Base-by-base conservation (phyloP, 306 rosid genomes). In the Dicorynia guianensis region DNA sequence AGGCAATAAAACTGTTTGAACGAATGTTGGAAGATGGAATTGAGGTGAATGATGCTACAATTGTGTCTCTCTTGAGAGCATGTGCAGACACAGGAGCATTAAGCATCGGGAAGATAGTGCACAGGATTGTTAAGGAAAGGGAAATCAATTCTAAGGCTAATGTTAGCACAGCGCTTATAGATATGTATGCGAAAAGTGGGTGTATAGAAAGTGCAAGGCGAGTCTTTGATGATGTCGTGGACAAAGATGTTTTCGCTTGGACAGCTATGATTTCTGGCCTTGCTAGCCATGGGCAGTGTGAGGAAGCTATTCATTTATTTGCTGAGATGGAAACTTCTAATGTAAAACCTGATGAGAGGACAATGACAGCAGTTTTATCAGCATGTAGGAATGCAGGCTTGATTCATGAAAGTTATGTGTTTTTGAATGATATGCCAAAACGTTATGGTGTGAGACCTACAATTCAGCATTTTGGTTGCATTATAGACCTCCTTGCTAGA, bases 101-200 rank as follows among this genome's bases (percentile, higher is more conserved):
- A 12, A 67, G 67, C 25, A 25, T 76, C 7, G 91, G 93, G 61
- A 86, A 68, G 62, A 78, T 69, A 72, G 84, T 84, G 69, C 92
- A 85, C 55, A 44, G 15, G 72, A 42, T 77, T 69, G 85, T 80
- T 25, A 68, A 69, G 70, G 76, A 76, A 36, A 74, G n/a, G 47
- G 19, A 52, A 6, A 39, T 79, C 69, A 40, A n/a, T 54, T 47
- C n/a, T 15, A 17, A 60, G 61, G 36, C 47, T 30, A 83, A 77
- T 25, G 85, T 85, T 42, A 49, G 60, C 9, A 83, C 90, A 15
- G 87, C 86, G 4, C 87, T 85, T 7, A 73, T 89, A 67, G 90
- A 87, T 13, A 85, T 87, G 95, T 89, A 85, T 33, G 73, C 89
- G 0, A 89, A 87, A 63, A 79, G 89, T 33, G 90, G 87, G 48